A percentile compares a stretch with the other conserved stretches of the same genome.
Conservation (phyloP, 1,284 basidiomycete species). For the Agaricales sp. region DNA sequence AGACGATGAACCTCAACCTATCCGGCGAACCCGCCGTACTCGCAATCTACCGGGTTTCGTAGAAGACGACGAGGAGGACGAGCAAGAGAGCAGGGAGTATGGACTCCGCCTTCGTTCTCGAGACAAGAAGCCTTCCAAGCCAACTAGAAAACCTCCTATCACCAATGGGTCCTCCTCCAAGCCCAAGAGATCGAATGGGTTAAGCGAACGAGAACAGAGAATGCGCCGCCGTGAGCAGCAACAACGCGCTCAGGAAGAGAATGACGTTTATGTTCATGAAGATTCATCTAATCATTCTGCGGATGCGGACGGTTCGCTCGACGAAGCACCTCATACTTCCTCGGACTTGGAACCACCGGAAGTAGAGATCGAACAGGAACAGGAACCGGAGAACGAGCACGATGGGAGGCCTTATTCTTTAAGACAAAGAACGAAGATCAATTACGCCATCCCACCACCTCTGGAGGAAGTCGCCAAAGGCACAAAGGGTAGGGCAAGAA, state of each 20-base stretch:
- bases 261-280: neutral
- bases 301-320: neutral
- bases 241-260: neutral
- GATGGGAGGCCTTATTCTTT: constrained; percentile 55
- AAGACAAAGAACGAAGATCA: constrained; percentile 53
- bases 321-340: neutral
- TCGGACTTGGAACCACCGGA: neutral
- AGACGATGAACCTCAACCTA: neutral
- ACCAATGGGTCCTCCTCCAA: neutral
- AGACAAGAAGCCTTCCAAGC: neutral
- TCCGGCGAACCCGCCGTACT: neutral
- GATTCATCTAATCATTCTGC: neutral
- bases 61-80: neutral
- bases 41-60: constrained; percentile 1
- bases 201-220: neutral
- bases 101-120: neutral
- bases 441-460: constrained; percentile 70
- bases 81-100: neutral
- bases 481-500: constrained; percentile 24
- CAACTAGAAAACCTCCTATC: neutral
- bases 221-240: neutral
- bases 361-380: neutral
- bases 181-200: neutral
- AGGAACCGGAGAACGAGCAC: constrained; percentile 21
- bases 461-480: constrained; percentile 40